Base-by-base conservation (phyloP, 2,329 filamentous ascomycete species). In the Fusarium tricinctum region DNA sequence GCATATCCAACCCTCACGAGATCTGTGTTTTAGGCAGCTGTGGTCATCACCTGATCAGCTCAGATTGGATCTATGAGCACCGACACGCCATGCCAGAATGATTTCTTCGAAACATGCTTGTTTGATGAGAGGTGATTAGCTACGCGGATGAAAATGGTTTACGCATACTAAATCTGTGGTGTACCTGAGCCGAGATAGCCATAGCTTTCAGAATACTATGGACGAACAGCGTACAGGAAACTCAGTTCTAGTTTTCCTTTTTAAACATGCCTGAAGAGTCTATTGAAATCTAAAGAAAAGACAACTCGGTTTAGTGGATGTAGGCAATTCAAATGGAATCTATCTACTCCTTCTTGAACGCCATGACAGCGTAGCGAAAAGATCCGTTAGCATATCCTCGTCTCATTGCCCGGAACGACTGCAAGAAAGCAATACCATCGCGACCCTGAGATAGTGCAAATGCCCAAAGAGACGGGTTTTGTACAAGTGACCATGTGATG, bases 401-500 rank as follows among this genome's bases (percentile, higher is more conserved):
- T 64, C 86, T 79, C 87, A 89, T 89, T 8, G 87, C 86, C 17
- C 86, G 81, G 77, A 89, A 89, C 1, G 86, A 84, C 73, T 89
- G 86, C 58, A 89, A 75, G 67, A 89, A 89, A 6, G 86, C 85
- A 42, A 89, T 82, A 4, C 86, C 86, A 66, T 89, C 87, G 49
- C 87, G 78, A 13, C 87, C 87, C 69, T 89, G 87, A 22, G 85
- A 84, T 42, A 88, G 82, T 6, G 87, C 87, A 65, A 89, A 88
- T 1, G 86, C 84, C 87, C 87, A 89, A 9, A 89, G 80, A 4
- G 85, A 83, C 1, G 87, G 86, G 26, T 85, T 88, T 63, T 88
- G 86, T 17, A 89, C 82, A 12, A 89, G 78, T 9, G 81, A 81
- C 86, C 86, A 88, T 17, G 86, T 87, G n/a, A 89, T 87, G 67